Base-by-base conservation (phyloP, 805 yeast genomes). In the Geotrichum ghanense region DNA sequence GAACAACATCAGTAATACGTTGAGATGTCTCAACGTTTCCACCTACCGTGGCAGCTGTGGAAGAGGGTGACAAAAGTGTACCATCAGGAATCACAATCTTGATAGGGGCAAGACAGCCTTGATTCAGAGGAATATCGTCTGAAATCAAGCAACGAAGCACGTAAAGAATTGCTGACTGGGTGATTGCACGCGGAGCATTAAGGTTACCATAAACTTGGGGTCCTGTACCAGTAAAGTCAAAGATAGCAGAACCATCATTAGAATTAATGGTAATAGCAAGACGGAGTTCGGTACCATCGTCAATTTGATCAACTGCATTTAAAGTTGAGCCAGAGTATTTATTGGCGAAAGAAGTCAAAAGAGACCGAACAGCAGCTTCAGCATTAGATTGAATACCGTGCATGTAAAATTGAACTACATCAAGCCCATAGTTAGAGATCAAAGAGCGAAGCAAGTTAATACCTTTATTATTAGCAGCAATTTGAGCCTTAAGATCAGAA, bases 21-120 rank as follows among this genome's bases (percentile, higher is more conserved):
- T 92, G 97, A 1, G 96, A 83, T 1, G 97, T 90, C 65, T 89
- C 83, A 5, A 90, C 97, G 62, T 90, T 90, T 6, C 96, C 96
- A 41, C 89, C 92, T 17, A 90, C 97, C 31, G 87, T 95, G 1
- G 97, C 98, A 42, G 94, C 90, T 14, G 84, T 90, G 34, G 74
- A 74, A 17, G 80, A 75, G 1, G 97, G 97, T 22, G 82, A 74
- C 12, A 92, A 67, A 14, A 83, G 65, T 2, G 83, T 75, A 7
- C 75, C 75, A 41, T 70, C 68, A 3, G 89, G 89, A 42, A 81
- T 75, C 2, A 65, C 66, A 22, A 90, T 78, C 5, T 77, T 68
- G 44, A 90, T 76, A 0, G 97, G 96, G 45, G 74, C 69, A 53
- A 90, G 70, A 62, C 96, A 90, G 6, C 98, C 97, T 60, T 88